Conservation (phyloP, 192 early-diverging fungal species). For the Entomortierella chlamydospora region DNA sequence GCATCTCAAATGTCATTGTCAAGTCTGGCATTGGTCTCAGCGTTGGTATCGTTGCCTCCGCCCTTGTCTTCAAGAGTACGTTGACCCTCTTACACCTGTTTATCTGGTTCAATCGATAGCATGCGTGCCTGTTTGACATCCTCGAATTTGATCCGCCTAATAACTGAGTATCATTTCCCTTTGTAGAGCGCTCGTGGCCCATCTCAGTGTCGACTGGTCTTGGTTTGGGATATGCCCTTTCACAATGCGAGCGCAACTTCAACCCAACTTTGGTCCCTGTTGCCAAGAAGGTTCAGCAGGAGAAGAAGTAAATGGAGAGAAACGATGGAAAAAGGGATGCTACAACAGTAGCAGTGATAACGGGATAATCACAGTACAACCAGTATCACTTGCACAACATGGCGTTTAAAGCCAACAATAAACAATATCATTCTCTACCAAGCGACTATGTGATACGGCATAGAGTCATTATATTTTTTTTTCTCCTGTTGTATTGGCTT, state of each 20-base stretch:
- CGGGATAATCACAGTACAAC: neutral
- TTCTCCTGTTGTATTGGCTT: too few relatives aligned
- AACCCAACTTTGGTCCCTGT: conserved; percentile 65
- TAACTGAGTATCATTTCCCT: neutral
- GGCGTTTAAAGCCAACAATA: neutral
- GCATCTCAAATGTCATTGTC: conserved; percentile 83
- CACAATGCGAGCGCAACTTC: conserved; percentile 78
- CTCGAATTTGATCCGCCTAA: neutral
- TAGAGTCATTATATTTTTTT: neutral
- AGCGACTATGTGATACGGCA: too few relatives aligned
- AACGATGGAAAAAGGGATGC: neutral
- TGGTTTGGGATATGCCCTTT: conserved; percentile 85
- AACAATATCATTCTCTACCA: neutral
- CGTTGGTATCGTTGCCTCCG: conserved; percentile 89
- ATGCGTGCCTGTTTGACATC: neutral
- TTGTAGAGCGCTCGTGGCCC: conserved; percentile 85
- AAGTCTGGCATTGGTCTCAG: conserved; percentile 85
- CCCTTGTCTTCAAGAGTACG: conserved; percentile 87
- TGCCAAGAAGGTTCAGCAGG: conserved; percentile 55
- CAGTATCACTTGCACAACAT: too few relatives aligned
- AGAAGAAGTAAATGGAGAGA: conserved; percentile 43
- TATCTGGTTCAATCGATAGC: neutral
- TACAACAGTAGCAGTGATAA: neutral
- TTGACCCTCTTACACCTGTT: conserved; percentile 1
- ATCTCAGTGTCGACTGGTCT: conserved; percentile 86